These are phyloP conservation scores for Petunia secreta DNA, from an alignment of 257 asterid genomes.

Conservation along the genomic window DNA sequence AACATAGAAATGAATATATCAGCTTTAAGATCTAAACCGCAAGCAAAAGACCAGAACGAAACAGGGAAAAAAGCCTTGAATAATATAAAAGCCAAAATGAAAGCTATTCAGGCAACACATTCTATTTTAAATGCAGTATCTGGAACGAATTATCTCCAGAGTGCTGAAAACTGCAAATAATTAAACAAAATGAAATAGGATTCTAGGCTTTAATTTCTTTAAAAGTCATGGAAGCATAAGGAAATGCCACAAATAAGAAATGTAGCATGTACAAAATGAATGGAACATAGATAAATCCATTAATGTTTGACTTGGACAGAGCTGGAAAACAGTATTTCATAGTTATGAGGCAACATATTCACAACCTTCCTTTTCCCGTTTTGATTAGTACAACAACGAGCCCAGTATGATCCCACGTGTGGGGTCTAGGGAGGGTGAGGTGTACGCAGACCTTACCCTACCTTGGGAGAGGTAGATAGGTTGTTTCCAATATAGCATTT, in stretches of 20 bases:
- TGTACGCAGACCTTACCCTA: no score
- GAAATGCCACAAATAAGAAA: background rate
- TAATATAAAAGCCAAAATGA: background rate
- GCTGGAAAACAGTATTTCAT: background rate
- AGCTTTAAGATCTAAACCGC: background rate
- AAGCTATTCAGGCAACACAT: background rate
- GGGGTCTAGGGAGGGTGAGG: no score
- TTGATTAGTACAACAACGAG: background rate
- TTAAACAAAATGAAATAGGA: background rate
- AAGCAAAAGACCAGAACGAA: background rate
- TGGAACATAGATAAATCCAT: background rate
- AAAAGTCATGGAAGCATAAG: background rate
- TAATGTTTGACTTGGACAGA: background rate
- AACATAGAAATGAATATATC: slow-evolving; percentile 11
- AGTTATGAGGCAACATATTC: background rate
- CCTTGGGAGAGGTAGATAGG: no score
- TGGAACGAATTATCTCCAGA: slow-evolving; percentile 17
- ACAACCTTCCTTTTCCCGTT: background rate
- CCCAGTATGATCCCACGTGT: no score
- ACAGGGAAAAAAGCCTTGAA: background rate
- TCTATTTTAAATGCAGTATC: background rate
- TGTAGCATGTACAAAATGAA: slow-evolving; percentile 16
- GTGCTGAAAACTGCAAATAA: slow-evolving; percentile 13
- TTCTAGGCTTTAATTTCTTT: background rate
- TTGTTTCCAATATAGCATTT: no score